These are phyloP conservation scores for Ciborinia camelliae DNA, from an alignment of 2,329 filamentous ascomycete species.

Conservation along the genomic window DNA sequence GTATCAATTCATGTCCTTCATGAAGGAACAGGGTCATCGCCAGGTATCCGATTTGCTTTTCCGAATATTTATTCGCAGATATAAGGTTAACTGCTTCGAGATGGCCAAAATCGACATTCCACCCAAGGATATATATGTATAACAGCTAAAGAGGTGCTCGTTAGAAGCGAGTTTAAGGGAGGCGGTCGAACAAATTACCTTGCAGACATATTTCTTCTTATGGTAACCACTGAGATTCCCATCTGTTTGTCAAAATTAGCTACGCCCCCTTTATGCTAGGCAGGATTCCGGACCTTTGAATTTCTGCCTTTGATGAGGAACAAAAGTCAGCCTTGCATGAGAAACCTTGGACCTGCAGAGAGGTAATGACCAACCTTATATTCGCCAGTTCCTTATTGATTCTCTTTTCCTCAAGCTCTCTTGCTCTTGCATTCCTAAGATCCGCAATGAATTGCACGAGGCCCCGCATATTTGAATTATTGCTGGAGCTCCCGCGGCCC, in stretches of 20 bases:
- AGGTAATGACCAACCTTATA: conserved; percentile 61
- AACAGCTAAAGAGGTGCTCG: conserved; percentile 54
- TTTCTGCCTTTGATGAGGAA: conserved; percentile 63
- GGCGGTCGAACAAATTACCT: conserved; percentile 47
- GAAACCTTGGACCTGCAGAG: conserved; percentile 14
- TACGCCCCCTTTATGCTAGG: conserved; percentile 11
- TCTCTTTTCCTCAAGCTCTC: conserved; percentile 96
- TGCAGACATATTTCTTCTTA: conserved; percentile 99
- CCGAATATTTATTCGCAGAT: conserved; percentile 93
- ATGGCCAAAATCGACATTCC: conserved; percentile 98
- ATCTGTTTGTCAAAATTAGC: conserved; percentile 47
- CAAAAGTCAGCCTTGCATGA: conserved; percentile 28
- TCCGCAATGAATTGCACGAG: conserved; percentile 98
- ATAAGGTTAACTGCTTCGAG: conserved; percentile 98
- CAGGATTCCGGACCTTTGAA: conserved; percentile 65
- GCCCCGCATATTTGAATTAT: conserved; percentile 70
- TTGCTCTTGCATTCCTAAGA: conserved; percentile 86
- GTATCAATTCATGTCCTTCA: conserved; percentile 92
- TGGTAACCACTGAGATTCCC: conserved; percentile 92
- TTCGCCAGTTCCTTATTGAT: conserved; percentile 99
- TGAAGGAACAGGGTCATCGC: conserved; percentile 96
- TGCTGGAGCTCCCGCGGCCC: conserved; percentile 58
- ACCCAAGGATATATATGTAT: conserved; percentile 98
- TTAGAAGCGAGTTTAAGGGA: background rate
- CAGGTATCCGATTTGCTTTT: conserved; percentile 98